These are phyloP conservation scores for Tieghemiomyces parasiticus DNA, from an alignment of 192 early-diverging fungal species.

Conservation along the genomic window DNA sequence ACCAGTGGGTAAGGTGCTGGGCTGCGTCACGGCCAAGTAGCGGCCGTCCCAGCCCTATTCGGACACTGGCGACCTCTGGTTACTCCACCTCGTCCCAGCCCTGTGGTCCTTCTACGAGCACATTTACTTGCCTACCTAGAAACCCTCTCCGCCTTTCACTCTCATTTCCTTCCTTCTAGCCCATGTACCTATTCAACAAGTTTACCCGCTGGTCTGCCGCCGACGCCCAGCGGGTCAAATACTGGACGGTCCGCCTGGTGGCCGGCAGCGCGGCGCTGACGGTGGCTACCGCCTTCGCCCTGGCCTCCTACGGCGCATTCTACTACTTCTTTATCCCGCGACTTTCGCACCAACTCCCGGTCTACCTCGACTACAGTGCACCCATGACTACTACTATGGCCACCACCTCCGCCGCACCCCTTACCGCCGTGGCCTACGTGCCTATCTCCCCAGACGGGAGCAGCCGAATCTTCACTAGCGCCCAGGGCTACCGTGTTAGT, in stretches of 20 bases:
- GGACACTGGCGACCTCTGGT: too few relatives aligned
- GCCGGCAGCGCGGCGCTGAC: background rate
- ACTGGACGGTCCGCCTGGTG: background rate
- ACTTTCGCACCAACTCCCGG: slow-evolving; percentile 32
- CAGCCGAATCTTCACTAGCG: slow-evolving; percentile 19
- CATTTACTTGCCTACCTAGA: too few relatives aligned
- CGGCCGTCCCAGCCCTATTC: too few relatives aligned
- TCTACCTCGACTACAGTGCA: slow-evolving; percentile 33
- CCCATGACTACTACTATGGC: slow-evolving; percentile 16
- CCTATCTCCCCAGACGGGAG: background rate
- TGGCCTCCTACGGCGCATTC: slow-evolving; percentile 33
- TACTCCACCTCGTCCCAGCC: too few relatives aligned
- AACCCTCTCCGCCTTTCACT: too few relatives aligned
- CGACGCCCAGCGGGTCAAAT: background rate
- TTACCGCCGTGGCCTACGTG: background rate
- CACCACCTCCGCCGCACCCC: slow-evolving; percentile 8
- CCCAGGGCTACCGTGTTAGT: slow-evolving; percentile 42
- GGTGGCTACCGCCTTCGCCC: background rate
- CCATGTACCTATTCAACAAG: too few relatives aligned
- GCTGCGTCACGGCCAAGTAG: too few relatives aligned
- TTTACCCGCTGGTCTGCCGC: too few relatives aligned
- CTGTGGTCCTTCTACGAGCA: too few relatives aligned
- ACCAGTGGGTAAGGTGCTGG: too few relatives aligned
- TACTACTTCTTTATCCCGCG: slow-evolving; percentile 47
- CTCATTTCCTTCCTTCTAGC: too few relatives aligned